Evolutionary conservation across 352 stramenopile species (phyloP).

Genomic region (Pythium aphanidermatum): DNA sequence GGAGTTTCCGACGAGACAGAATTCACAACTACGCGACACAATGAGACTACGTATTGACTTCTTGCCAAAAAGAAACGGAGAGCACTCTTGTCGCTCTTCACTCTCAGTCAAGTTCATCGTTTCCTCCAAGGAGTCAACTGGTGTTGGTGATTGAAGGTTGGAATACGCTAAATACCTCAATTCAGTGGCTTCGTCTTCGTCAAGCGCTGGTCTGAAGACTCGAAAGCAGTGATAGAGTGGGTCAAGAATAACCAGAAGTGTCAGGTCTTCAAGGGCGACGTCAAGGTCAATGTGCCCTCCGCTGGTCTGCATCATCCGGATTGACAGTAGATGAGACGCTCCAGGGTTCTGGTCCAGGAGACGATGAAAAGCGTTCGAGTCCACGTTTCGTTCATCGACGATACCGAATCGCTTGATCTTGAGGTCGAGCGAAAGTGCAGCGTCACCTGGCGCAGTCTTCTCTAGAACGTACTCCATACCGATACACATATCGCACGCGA

Average conservation of each 20-base stretch:
- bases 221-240: constrained; percentile 51
- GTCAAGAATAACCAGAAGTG: constrained; percentile 70
- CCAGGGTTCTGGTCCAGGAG: constrained; percentile 73
- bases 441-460: constrained; percentile 27
- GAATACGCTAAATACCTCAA: constrained; percentile 66
- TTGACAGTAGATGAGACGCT: constrained; percentile 41
- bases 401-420: constrained; percentile 61
- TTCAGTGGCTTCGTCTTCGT: constrained; percentile 64
- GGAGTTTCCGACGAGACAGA: constrained; percentile 79
- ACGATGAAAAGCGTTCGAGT: constrained; percentile 69
- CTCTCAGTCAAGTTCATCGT: constrained; percentile 36
- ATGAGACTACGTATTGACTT: constrained; percentile 51
- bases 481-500: constrained; percentile 38
- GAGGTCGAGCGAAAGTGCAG: constrained; percentile 40
- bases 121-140: constrained; percentile 50
- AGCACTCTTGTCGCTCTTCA: constrained; percentile 63
- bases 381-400: constrained; percentile 50
- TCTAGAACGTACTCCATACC: constrained; percentile 41
- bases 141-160: constrained; percentile 29
- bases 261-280: constrained; percentile 52
- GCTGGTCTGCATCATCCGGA: constrained; percentile 41
- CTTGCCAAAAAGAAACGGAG: constrained; percentile 53
- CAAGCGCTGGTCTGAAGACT: constrained; percentile 52
- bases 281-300: constrained; percentile 52
- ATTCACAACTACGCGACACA: constrained; percentile 46